Base-by-base conservation (phyloP, 1,284 basidiomycete genomes). In the Psilocybe mexicana region DNA sequence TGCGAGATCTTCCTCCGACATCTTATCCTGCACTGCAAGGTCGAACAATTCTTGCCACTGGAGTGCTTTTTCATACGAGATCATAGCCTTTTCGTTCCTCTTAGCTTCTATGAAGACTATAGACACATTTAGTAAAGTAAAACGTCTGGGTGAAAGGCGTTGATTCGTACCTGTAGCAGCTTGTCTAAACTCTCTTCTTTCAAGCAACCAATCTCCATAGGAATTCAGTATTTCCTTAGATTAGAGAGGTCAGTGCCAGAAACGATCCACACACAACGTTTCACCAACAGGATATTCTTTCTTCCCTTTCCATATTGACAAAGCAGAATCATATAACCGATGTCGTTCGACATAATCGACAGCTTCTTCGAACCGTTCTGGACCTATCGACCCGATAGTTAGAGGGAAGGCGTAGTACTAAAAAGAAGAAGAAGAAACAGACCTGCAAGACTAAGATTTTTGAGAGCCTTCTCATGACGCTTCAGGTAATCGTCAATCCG, bases 401-500 rank as follows among this genome's bases (percentile, higher is more conserved):
- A 33, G 30, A 33, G 30, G 30, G 30, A 33, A 33, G 8, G 4
- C 30, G 18, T 18, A 18, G 18, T 18, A 18, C 18, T 18, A 18
- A 18, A 18, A 18, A 18, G 18, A 18, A 18, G 18, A 18, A 18
- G 18, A 18, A 18, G 18, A 18, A 18, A 33, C 30, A 33, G 8
- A 86, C 94, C 94, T 38, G 92, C 90, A 10, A 84, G 76, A 54
- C 83, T 79, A 11, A 99, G 78, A 72, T 94, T 90, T 35, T 71
- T 72, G 48, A 99, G 73, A 1, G 96, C 97, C 58, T 84, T 90
- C 51, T 80, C 76, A 64, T 92, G 74, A 38, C 94, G 84, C 65
- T 86, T 87, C 35, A 99, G 82, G 72, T 98, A 87, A 69, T 98
- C 95, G 69, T 99, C 96, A 62, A 99, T 98, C 62, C 85, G 84